These are phyloP conservation scores for Tilletiaria anomala DNA, from an alignment of 1,284 basidiomycete species.

Conservation along the genomic window DNA sequence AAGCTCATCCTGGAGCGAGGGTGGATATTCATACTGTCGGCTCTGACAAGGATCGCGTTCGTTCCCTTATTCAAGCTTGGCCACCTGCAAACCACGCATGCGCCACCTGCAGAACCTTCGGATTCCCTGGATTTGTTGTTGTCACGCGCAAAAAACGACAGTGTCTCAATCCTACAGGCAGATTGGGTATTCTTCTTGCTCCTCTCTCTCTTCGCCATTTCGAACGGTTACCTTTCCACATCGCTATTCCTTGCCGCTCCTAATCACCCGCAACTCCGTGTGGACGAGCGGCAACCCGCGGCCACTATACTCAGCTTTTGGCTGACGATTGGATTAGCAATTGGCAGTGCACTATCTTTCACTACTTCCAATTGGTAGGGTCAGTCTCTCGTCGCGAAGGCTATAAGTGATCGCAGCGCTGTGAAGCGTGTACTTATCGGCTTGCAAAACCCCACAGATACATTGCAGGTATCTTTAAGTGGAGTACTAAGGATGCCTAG, in stretches of 20 bases:
- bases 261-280: constrained; percentile 8
- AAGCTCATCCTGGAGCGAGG: constrained; percentile 4
- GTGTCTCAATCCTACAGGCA: constrained; percentile 2
- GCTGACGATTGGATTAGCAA: constrained; percentile 26
- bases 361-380: neutral
- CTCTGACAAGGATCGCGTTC: constrained; percentile 13
- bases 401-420: too few species aligned
- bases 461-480: too few species aligned
- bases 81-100: constrained; percentile 9
- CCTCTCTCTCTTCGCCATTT: constrained; percentile 19
- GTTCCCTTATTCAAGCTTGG: constrained; percentile 22
- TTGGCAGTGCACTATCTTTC: constrained; percentile 11
- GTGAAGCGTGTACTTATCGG: too few species aligned
- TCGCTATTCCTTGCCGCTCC: constrained; percentile 25
- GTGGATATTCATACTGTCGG: constrained; percentile 7
- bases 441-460: too few species aligned
- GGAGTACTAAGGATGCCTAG: too few species aligned
- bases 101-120: neutral
- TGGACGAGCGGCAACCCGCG: constrained; percentile 11
- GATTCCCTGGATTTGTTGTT: too few species aligned
- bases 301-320: constrained; percentile 26
- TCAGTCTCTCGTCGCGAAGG: too few species aligned
- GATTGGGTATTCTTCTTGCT: constrained; percentile 22
- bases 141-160: too few species aligned
- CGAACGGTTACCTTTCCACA: constrained; percentile 25